A percentile compares a stretch with the other conserved stretches of the same genome.
Evolutionary conservation across 2,329 filamentous ascomycete genomes (phyloP).

Genomic region (Diaporthe amygdali): DNA sequence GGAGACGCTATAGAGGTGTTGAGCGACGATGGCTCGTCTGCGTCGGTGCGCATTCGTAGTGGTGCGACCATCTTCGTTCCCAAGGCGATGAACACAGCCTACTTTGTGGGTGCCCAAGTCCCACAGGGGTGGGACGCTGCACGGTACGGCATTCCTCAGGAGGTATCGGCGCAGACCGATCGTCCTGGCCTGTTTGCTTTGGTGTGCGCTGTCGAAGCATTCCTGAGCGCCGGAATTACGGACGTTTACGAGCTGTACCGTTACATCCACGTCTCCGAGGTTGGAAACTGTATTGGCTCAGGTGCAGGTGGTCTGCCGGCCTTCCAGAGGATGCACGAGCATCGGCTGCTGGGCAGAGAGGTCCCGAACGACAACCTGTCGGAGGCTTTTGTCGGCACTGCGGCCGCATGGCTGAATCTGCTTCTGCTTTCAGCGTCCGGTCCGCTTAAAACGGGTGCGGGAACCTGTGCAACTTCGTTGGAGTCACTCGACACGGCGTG

Average conservation of each 20-base stretch:
- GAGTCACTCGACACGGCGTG: slow-evolving; percentile 42
- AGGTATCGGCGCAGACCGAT: slow-evolving; percentile 41
- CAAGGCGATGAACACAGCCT: slow-evolving; percentile 32
- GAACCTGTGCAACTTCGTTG: slow-evolving; percentile 43
- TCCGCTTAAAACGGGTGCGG: slow-evolving; percentile 40
- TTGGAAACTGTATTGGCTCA: slow-evolving; percentile 41
- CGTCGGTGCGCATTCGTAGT: slow-evolving; percentile 31
- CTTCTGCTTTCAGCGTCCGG: slow-evolving; percentile 41
- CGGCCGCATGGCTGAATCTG: slow-evolving; percentile 45
- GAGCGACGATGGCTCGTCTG: slow-evolving; percentile 27
- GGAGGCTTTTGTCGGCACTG: slow-evolving; percentile 42
- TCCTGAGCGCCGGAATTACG: slow-evolving; percentile 38
- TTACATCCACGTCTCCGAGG: slow-evolving; percentile 41
- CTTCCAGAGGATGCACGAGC: slow-evolving; percentile 35
- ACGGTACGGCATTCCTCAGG: slow-evolving; percentile 41
- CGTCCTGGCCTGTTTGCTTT: slow-evolving; percentile 38
- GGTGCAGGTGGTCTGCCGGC: slow-evolving; percentile 36
- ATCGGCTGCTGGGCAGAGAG: slow-evolving; percentile 35
- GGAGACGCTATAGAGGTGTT: slow-evolving; percentile 36
- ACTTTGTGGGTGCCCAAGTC: slow-evolving; percentile 37
- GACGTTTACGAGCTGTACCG: slow-evolving; percentile 38
- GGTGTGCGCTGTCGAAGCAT: slow-evolving; percentile 37
- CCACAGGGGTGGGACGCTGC: slow-evolving; percentile 40
- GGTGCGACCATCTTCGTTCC: slow-evolving; percentile 40
- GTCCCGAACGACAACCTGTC: slow-evolving; percentile 40